Percentiles rank a stretch among this genome's conserved stretches.
Conservation (phyloP, 2,329 filamentous ascomycete species). For the Aspergillus sp. region DNA sequence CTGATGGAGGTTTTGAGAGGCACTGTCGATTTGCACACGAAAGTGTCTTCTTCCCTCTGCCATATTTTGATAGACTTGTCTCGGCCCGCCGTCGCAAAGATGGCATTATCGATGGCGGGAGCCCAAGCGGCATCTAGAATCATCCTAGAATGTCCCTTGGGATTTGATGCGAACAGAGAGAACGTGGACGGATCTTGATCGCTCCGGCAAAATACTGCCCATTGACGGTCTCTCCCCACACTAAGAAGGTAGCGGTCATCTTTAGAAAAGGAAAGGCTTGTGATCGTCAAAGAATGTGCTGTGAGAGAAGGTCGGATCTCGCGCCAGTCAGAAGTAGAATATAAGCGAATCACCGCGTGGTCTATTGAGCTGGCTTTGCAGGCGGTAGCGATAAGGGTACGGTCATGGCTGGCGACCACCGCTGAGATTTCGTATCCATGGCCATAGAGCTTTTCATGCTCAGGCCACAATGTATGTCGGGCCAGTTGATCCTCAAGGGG, state of each 20-base stretch:
- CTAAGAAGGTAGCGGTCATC: conserved; percentile 77
- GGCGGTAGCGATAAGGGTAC: conserved; percentile 77
- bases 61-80: conserved; percentile 83
- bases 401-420: conserved; percentile 74
- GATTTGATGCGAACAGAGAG: conserved; percentile 62
- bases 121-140: conserved; percentile 87
- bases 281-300: conserved; percentile 85
- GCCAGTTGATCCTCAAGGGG: conserved; percentile 88
- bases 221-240: conserved; percentile 88
- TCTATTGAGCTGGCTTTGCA: conserved; percentile 91
- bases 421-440: conserved; percentile 97
- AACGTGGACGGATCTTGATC: conserved; percentile 49
- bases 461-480: conserved; percentile 90
- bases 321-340: conserved; percentile 83
- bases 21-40: conserved; percentile 56
- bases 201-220: conserved; percentile 72
- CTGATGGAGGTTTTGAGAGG: conserved; percentile 63
- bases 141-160: conserved; percentile 89
- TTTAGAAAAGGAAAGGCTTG: conserved; percentile 73
- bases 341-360: conserved; percentile 90
- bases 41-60: conserved; percentile 46
- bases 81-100: conserved; percentile 84
- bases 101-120: conserved; percentile 44
- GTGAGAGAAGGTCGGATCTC: conserved; percentile 79
- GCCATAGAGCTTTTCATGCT: conserved; percentile 93